Base-by-base conservation (phyloP, 2,329 filamentous ascomycete species). In the Bipolaris oryzae region DNA sequence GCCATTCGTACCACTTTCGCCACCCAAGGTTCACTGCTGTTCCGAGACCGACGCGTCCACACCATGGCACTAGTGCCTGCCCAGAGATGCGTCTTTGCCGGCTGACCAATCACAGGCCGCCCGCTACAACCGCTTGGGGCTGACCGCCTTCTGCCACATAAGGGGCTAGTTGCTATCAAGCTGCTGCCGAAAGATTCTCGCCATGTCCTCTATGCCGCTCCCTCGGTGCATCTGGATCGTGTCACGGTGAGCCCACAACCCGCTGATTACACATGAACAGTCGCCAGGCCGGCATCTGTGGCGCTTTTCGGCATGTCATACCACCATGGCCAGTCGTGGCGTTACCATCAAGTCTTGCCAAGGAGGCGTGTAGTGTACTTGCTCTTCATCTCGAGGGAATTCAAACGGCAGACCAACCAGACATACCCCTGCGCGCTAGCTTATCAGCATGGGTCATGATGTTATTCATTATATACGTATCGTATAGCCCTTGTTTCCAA, bases 1-100 rank as follows among this genome's bases (percentile, higher is more conserved):
- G 58, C 53, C 63, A 47, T 53, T 54, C 55, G 60, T 60, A 66
- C 69, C 66, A 72, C 69, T 73, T 71, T 69, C 37, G 55, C 62
- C 61, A 58, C 53, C 53, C 57, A 60, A 67, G 67, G 64, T 56
- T 60, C 49, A 53, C 48, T 47, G 55, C 58, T 45, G 62, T 62
- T 64, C 66, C 67, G 64, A 53, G 37, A 50, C 46, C 18, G n/a
- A 39, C 39, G 46, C 38, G 39, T 44, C 57, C 55, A 52, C 42
- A 33, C 11, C n/a, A 52, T 33, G 33, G 54, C 25, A 50, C 58
- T 68, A 63, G 60, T 50, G 46, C 58, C 53, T 58, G 66, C 59
- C 52, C 51, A 60, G 64, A 48, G 44, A 21, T 28, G 23, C 23
- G 47, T 18, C 13, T n/a, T 13, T 15, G 16, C 6, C 18, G 28